A percentile compares a stretch with the other conserved stretches of the same genome.
Evolutionary conservation across 139 green algal genomes (phyloP).

Genomic region (Chlamydomonas incerta): DNA sequence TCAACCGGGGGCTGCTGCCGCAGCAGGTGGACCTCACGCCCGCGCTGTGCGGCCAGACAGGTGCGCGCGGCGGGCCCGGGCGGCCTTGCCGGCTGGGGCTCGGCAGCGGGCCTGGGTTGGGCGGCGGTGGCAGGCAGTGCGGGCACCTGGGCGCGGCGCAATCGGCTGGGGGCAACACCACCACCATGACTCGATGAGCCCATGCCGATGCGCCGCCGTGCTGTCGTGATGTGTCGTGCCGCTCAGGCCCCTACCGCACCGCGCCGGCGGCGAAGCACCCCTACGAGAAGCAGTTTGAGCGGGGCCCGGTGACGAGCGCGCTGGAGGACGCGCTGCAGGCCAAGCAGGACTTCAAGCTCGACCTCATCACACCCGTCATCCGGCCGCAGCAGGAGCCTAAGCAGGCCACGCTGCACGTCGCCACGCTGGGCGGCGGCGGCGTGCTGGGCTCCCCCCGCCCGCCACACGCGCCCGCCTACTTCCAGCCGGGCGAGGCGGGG

Average conservation of each 20-base stretch:
- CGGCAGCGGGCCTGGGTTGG: background rate
- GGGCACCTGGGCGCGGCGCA: too few species aligned
- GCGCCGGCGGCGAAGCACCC: slow-evolving; percentile 18
- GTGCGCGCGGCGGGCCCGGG: background rate
- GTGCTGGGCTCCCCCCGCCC: background rate
- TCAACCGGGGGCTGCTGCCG: slow-evolving; percentile 65
- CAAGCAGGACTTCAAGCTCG: slow-evolving; percentile 45
- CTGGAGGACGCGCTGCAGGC: slow-evolving; percentile 51
- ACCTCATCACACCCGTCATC: slow-evolving; percentile 55
- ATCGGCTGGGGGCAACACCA: too few species aligned
- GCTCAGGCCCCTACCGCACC: slow-evolving; percentile 23
- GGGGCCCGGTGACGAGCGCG: slow-evolving; percentile 40
- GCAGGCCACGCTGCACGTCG: slow-evolving; percentile 23
- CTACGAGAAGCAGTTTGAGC: slow-evolving; percentile 46
- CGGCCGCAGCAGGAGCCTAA: slow-evolving; percentile 20
- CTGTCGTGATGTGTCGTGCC: too few species aligned
- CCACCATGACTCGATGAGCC: too few species aligned
- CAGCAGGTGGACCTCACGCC: slow-evolving; percentile 57
- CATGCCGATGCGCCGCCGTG: too few species aligned
- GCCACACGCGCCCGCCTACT: background rate
- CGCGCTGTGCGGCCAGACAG: slow-evolving; percentile 38
- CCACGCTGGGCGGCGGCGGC: slow-evolving; percentile 11
- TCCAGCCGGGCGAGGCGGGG: background rate
- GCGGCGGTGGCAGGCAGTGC: too few species aligned
- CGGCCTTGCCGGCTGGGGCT: too few species aligned